Evolutionary conservation across 2,329 filamentous ascomycete species (phyloP), one percentile per base, ranked within the genome.

Genomic region (Lasiodiplodia sp.): DNA sequence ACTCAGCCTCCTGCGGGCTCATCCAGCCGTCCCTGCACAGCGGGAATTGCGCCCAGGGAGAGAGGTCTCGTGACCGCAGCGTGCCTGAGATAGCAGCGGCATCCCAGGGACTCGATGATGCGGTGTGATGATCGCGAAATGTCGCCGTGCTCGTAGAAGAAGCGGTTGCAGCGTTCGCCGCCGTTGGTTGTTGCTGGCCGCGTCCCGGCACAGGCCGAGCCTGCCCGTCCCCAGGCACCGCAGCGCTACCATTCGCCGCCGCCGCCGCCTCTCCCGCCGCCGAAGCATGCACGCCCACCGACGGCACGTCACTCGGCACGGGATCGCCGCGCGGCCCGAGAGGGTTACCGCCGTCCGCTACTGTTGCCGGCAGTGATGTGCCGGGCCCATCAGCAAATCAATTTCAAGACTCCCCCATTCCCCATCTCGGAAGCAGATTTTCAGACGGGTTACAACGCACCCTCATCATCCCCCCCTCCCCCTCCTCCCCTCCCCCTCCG

Each of bases 21-120:
- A 63, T 63, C 58, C 58, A 63, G 3, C 58, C 47, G 2, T 63
- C 58, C 18, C 58, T 51, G 18, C 58, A 63, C 25, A 63, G 44
- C 44, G 31, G n/a, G 44, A 63, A 63, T 16, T 16, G 16, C 2
- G 4, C 18, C 58, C 58, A 63, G 6, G 31, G 44, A 2, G 58
- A 63, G 10, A 63, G 44, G 6, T 63, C 44, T 4, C 31, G n/a
- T 5, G 25, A 23, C 1, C 44, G 25, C 18, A 63, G 10, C 21
- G 34, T 5, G 8, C 14, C 10, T 10, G 34, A 38, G 7, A 62
- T 47, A 40, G 40, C 25, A 25, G 57, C 49, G 0, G 57, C 16
- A 34, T 62, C 57, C 23, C 37, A 34, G 2, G 37, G 40, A 4
- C 23, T 10, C 23, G 25, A 28, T 4, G 25, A 28, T 5, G 25